Conservation (phyloP, 164 flowering plant species). For the Nymphaea colorata region DNA sequence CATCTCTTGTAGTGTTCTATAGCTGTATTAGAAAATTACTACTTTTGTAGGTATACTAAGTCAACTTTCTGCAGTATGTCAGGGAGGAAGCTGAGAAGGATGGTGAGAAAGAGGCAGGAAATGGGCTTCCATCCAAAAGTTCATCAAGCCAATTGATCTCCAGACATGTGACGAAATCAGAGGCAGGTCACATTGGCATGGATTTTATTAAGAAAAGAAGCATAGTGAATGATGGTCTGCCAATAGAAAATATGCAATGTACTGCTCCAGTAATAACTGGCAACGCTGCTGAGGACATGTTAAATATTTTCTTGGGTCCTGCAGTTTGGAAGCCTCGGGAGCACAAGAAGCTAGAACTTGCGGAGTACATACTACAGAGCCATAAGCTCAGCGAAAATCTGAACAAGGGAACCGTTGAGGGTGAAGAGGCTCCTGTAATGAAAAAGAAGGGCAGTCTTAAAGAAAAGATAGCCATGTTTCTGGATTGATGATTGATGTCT, state of each 20-base stretch:
- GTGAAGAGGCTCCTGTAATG: constrained; percentile 16
- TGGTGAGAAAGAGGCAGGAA: constrained; percentile 4
- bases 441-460: constrained; percentile 60
- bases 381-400: neutral
- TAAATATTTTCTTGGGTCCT: constrained; percentile 58
- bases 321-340: constrained; percentile 29
- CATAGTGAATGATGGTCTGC: neutral
- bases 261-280: constrained; percentile 13
- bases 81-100: constrained; percentile 19
- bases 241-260: neutral
- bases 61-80: constrained; percentile 32
- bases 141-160: neutral
- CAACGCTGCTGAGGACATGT: constrained; percentile 56
- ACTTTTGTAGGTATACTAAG: neutral
- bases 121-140: constrained; percentile 7
- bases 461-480: constrained; percentile 49
- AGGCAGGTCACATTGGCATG: neutral
- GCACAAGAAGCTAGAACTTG: constrained; percentile 15
- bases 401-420: constrained; percentile 3
- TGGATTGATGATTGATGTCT: constrained; percentile 22
- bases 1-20: too few species aligned
- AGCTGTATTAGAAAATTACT: too few species aligned
- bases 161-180: neutral
- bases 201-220: neutral
- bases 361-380: constrained; percentile 1